Evolutionary conservation across 179 eudicot species (phyloP).

Genomic region (Nepenthes alata): DNA sequence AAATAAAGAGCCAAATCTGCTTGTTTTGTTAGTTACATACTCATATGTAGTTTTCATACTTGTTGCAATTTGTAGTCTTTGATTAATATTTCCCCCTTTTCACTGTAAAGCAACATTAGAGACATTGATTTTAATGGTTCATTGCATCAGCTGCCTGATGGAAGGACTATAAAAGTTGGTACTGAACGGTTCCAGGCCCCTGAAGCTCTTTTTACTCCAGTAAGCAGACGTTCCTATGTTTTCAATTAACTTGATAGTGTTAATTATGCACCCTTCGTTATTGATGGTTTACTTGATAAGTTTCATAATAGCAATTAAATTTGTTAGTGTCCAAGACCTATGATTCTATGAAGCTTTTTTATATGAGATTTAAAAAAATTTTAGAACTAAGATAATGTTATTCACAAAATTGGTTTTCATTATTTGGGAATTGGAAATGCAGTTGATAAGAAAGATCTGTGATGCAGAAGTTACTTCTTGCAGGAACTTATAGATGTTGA

Average conservation of each 20-base stretch:
- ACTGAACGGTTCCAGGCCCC: constrained; percentile 98
- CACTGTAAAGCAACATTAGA: not conserved
- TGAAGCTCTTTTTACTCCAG: constrained; percentile 96
- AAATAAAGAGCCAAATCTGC: not conserved
- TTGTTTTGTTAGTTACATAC: not conserved
- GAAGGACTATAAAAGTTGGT: constrained; percentile 93
- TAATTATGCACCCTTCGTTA: not conserved
- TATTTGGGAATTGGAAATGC: too few relatives aligned
- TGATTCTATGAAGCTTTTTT: not conserved
- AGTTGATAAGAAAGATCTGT: not conserved
- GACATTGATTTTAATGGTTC: constrained; percentile 2
- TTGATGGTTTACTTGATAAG: not conserved
- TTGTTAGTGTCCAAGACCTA: not conserved
- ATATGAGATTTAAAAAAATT: not conserved
- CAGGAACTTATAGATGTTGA: constrained; percentile 98
- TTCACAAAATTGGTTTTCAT: too few relatives aligned
- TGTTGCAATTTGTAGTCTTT: not conserved
- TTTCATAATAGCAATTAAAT: not conserved
- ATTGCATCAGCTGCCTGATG: constrained; percentile 78
- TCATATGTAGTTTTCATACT: not conserved
- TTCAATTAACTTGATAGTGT: not conserved
- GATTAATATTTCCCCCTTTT: not conserved
- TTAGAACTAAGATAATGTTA: not conserved
- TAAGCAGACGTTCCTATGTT: constrained; percentile 24
- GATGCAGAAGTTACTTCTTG: constrained; percentile 13